Conservation (phyloP, 345 rosid genomes). For the Populus ilicifolia region DNA sequence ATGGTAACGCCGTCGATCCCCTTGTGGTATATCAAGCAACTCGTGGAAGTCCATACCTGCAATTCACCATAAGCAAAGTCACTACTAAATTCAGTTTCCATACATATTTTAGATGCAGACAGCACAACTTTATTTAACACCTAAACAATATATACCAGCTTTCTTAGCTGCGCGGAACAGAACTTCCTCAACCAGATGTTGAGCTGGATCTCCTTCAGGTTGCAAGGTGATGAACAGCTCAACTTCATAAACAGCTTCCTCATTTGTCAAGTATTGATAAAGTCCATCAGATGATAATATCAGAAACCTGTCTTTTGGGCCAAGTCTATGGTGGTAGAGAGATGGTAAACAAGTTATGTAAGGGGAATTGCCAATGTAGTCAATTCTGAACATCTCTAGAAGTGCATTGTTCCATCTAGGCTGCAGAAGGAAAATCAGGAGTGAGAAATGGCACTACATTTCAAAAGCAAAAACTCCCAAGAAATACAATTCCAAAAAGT, state of each 20-base stretch:
- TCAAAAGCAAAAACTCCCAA: neutral
- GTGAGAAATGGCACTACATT: neutral
- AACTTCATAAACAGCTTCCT: conserved; percentile 72
- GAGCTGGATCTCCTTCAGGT: conserved; percentile 97
- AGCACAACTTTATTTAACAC: no score
- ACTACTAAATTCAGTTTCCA: neutral
- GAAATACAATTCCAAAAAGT: neutral
- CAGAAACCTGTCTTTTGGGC: conserved; percentile 65
- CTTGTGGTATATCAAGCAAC: conserved; percentile 32
- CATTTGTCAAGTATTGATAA: conserved; percentile 74
- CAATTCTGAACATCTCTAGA: conserved; percentile 73
- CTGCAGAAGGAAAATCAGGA: conserved; percentile 34
- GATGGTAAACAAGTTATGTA: conserved; percentile 77
- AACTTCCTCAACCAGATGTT: conserved; percentile 78
- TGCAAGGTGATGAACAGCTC: conserved; percentile 66
- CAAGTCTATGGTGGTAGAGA: conserved; percentile 67
- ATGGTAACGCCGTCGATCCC: conserved; percentile 35
- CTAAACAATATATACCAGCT: conserved; percentile 47
- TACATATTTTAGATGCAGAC: neutral
- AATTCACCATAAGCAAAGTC: conserved; percentile 11
- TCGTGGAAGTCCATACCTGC: conserved; percentile 56
- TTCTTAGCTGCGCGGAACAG: conserved; percentile 86
- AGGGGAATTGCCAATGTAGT: conserved; percentile 71
- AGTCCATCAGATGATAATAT: conserved; percentile 89
- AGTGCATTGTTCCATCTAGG: conserved; percentile 86